Percentiles rank a stretch among this genome's conserved stretches.
Evolutionary conservation across 257 asterid species (phyloP).

Genomic region (Thymus mandschuricus): DNA sequence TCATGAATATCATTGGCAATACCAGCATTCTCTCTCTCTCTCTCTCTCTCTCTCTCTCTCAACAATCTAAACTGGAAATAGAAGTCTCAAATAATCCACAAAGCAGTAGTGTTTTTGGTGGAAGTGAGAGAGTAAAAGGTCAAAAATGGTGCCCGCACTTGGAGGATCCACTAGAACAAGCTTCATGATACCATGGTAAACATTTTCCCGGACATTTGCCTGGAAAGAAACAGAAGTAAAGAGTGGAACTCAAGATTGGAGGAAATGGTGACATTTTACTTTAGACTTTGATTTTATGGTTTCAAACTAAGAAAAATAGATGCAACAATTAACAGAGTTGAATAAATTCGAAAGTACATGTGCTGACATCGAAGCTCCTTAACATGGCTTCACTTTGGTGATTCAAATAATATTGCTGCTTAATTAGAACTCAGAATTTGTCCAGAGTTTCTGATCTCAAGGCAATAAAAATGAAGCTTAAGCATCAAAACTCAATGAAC

Average conservation of each 20-base stretch:
- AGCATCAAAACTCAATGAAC: too few species aligned
- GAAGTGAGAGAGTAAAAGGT: conserved; percentile 78
- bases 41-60: too few species aligned
- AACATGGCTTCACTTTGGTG: too few species aligned
- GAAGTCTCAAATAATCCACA: too few species aligned
- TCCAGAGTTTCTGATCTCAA: too few species aligned
- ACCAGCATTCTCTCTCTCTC: too few species aligned
- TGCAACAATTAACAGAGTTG: not conserved
- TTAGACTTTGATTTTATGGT: not conserved
- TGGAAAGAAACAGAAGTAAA: conserved; percentile 33
- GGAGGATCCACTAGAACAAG: conserved; percentile 78
- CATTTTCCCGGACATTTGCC: conserved; percentile 71
- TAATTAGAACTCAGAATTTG: too few species aligned
- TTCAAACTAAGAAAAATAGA: not conserved
- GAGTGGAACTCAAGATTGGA: conserved; percentile 7
- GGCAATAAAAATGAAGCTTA: too few species aligned
- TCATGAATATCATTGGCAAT: too few species aligned
- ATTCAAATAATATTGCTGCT: too few species aligned
- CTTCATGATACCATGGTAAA: conserved; percentile 74
- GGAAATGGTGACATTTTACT: conserved; percentile 3
- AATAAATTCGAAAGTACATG: conserved; percentile 14
- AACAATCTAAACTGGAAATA: too few species aligned
- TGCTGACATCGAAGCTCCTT: not conserved
- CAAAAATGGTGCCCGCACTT: conserved; percentile 57
- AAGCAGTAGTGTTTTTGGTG: too few species aligned